Conservation (phyloP, 257 asterid genomes). For the Nicotiana noctiflora region DNA sequence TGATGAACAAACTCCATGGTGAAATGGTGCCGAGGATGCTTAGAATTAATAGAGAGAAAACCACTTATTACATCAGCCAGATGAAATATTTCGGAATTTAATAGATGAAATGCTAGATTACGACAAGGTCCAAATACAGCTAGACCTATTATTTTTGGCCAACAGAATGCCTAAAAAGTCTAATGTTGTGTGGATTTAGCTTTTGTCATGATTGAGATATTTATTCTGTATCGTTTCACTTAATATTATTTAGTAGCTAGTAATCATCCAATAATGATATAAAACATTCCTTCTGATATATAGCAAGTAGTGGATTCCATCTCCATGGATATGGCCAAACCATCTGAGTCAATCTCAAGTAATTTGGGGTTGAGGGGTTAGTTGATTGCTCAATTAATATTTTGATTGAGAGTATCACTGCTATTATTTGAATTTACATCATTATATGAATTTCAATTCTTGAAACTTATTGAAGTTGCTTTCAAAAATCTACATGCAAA, state of each 20-base stretch:
- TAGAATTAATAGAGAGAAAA: constrained; percentile 43
- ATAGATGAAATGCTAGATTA: background rate
- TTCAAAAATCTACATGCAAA: background rate
- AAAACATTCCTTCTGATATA: background rate
- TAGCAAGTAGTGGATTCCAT: background rate
- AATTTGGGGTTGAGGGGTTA: background rate
- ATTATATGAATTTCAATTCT: background rate
- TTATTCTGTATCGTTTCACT: background rate
- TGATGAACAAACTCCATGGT: constrained; percentile 32
- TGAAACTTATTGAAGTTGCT: background rate
- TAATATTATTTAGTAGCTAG: background rate
- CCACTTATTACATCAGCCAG: constrained; percentile 45
- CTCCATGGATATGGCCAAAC: background rate
- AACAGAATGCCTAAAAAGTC: background rate
- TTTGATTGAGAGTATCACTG: background rate
- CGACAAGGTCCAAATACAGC: background rate
- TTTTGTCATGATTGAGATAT: background rate
- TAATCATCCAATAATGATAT: background rate
- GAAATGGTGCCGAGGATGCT: constrained; percentile 74
- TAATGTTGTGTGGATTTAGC: background rate
- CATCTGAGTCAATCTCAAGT: background rate
- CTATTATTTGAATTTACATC: background rate
- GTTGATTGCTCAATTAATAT: background rate
- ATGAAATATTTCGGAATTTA: background rate
- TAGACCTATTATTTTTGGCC: background rate